phyloP scores from a whole-genome alignment of 139 green algal species.

The Chlamydomonas eustigma region DNA sequence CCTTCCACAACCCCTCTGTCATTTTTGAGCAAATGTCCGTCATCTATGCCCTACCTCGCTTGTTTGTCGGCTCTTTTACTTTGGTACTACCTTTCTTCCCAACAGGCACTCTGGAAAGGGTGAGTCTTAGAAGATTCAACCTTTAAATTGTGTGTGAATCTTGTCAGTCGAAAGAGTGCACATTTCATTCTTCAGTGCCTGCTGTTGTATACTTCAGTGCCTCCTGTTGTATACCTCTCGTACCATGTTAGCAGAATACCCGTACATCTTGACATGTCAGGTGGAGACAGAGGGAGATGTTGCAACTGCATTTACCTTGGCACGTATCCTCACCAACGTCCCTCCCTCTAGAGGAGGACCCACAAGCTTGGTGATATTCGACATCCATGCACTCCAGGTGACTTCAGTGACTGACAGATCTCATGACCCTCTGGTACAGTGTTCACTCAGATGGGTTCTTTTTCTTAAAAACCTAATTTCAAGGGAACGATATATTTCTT shows the following conservation, averaged over 20 bases:
- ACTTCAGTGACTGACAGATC: conserved; percentile 88
- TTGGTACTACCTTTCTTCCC: conserved; percentile 98
- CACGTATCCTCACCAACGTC: conserved; percentile 91
- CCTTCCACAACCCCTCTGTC: conserved; percentile 82
- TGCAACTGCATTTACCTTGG: conserved; percentile 93
- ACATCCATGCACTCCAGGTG: conserved; percentile 96
- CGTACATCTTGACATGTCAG: conserved; percentile 30
- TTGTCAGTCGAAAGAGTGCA: no score
- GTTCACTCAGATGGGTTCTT: no score
- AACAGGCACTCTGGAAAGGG: conserved; percentile 82
- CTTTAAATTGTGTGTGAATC: no score
- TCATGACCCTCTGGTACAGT: conserved; percentile 91
- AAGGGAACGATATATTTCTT: no score
- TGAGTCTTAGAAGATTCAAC: conserved; percentile 28
- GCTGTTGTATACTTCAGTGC: no score
- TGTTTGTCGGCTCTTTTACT: conserved; percentile 96
- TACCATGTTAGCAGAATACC: no score
- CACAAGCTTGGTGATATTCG: conserved; percentile 92
- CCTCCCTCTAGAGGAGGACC: conserved; percentile 88
- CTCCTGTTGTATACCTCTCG: no score
- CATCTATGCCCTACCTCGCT: conserved; percentile 92
- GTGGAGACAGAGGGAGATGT: conserved; percentile 89
- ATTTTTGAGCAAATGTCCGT: conserved; percentile 97
- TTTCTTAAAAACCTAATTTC: no score
- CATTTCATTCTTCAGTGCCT: no score